Percentiles rank a stretch among this genome's conserved stretches.
Conservation (phyloP, 441 rosid genomes). For the Erysimum pusillum region DNA sequence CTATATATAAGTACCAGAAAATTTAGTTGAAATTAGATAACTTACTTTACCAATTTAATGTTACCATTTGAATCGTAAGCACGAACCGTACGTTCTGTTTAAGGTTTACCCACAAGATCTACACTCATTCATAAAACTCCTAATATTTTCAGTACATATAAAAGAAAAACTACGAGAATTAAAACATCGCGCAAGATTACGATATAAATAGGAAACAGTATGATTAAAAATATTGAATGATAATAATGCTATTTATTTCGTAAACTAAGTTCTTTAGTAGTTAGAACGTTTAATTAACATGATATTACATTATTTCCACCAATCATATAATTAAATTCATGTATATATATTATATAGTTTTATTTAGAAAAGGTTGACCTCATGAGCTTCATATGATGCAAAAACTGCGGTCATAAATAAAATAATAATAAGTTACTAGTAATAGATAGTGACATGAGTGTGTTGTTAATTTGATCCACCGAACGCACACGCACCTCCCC, state of each 20-base stretch:
- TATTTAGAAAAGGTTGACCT: background rate
- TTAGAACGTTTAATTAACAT: background rate
- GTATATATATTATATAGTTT: background rate
- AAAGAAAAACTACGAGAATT: background rate
- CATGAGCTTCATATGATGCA: background rate
- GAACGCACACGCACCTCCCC: slow-evolving; percentile 36
- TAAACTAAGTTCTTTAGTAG: background rate
- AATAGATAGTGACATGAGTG: slow-evolving; percentile 34
- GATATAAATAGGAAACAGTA: background rate
- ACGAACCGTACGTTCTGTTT: background rate
- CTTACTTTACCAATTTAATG: slow-evolving; percentile 2
- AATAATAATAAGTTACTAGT: slow-evolving; percentile 20
- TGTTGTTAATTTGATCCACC: slow-evolving; percentile 32
- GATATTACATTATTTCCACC: background rate
- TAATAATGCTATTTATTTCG: background rate
- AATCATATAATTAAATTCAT: background rate
- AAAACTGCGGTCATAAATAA: background rate
- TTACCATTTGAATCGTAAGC: background rate
- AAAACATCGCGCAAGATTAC: background rate
- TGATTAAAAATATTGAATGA: background rate
- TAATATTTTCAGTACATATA: too few relatives aligned
- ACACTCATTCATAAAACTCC: background rate
- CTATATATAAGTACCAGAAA: background rate
- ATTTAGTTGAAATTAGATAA: slow-evolving; percentile 5
- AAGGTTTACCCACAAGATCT: too few relatives aligned